Evolutionary conservation across 2,329 filamentous ascomycete genomes (phyloP), one percentile per base, ranked within the genome.

Genomic region (Hypoxylon sp.): DNA sequence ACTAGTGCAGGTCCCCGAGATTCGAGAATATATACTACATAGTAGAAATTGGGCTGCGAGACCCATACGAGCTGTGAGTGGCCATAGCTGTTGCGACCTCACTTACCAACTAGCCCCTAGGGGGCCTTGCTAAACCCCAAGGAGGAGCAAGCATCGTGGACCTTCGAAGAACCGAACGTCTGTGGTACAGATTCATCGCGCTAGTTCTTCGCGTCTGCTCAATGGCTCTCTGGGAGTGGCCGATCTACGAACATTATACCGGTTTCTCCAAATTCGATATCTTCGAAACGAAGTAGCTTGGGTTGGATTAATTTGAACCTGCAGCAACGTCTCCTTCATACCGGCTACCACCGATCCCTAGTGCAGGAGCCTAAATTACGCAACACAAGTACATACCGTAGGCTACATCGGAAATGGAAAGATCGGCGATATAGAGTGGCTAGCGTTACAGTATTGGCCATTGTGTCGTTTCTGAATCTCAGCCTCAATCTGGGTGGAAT

Each of bases 401-500:
- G 39, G 39, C 8, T 43, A 7, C 39, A 11, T 57, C 49, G 20
- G 32, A 63, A 61, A 51, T 37, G 56, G 65, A 55, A 68, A 48
- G 61, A 68, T 65, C 60, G 22, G 51, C 60, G 37, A 62, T 62
- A 64, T 62, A 61, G 49, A 61, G 57, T 62, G 52, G 48, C 54
- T 17, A 56, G 59, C 46, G 64, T 67, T 63, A 59, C 60, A 64
- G 57, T 63, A 69, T 70, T 68, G 67, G 60, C 34, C 64, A 54
- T 49, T 58, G 58, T 59, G 52, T 64, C 50, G 56, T 62, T 59
- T 53, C 52, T 54, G 49, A 58, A 64, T 63, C 68, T 70, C 68
- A 70, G 68, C 68, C 68, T 70, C 64, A 67, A 67, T 67, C 55
- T 52, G 57, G 48, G 28, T 30, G 11, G 55, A 63, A 57, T 68